A percentile compares a stretch with the other conserved stretches of the same genome.
Conservation (phyloP, 2,329 filamentous ascomycete species). For the Trichoderma semiorbis region DNA sequence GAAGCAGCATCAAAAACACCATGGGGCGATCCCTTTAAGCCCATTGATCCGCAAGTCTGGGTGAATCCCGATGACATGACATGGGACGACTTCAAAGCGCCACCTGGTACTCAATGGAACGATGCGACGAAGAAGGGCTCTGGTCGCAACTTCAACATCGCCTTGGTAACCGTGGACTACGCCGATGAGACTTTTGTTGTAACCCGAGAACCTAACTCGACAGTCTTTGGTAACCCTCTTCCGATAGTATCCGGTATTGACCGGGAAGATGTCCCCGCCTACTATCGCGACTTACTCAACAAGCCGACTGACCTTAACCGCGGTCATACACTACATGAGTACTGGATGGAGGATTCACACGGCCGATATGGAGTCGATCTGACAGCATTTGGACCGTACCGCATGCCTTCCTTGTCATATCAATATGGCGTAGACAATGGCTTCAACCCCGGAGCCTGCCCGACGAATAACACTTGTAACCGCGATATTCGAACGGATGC, state of each 20-base stretch:
- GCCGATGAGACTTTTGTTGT: constrained; percentile 47
- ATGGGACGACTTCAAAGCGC: constrained; percentile 45
- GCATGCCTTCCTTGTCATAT: constrained; percentile 44
- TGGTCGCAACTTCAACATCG: constrained; percentile 53
- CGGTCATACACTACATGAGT: constrained; percentile 53
- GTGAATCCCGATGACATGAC: constrained; percentile 54
- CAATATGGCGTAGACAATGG: constrained; percentile 50
- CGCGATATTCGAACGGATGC: constrained; percentile 48
- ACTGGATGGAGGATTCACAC: constrained; percentile 55
- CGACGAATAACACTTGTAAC: constrained; percentile 39
- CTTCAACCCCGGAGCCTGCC: constrained; percentile 49
- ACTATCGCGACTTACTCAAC: constrained; percentile 51
- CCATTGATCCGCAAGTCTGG: constrained; percentile 51
- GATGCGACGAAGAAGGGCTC: constrained; percentile 43
- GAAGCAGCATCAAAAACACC: background rate
- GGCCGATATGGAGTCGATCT: constrained; percentile 52
- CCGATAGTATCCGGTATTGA: constrained; percentile 39
- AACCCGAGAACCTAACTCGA: constrained; percentile 43
- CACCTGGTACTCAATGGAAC: constrained; percentile 47
- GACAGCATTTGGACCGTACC: constrained; percentile 50
- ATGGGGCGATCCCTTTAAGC: constrained; percentile 41
- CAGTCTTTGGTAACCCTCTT: constrained; percentile 50
- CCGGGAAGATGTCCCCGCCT: constrained; percentile 46
- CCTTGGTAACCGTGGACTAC: constrained; percentile 52
- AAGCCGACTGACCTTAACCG: constrained; percentile 46